Base-by-base conservation (phyloP, 73 alveolate genomes). In the Halteria grandinella region DNA sequence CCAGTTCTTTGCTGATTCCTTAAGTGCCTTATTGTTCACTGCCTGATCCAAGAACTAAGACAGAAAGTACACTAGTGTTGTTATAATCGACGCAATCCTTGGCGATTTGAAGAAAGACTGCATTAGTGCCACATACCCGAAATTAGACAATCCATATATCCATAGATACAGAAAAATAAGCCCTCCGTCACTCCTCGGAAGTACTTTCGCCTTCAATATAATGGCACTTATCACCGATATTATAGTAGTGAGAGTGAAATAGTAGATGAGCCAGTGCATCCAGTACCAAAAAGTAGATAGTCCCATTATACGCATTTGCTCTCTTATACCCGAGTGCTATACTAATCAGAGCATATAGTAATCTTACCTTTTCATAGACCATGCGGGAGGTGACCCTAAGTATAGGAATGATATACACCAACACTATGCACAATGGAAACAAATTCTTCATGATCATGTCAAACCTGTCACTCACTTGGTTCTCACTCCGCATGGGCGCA, bases 221-320 rank as follows among this genome's bases (percentile, higher is more conserved):
- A 29, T 49, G 12, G 95, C 84, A 12, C 69, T 57, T 15, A 79
- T 18, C 2, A 73, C 25, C 14, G 94, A 48, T 14, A 71, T 47
- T 33, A 87, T 55, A 7, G 84, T 47, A 48, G 77, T 84, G 7
- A 83, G 80, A 23, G 71, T 33, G 1, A 31, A 18, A 32, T 70
- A 50, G 44, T 45, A 70, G 37, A 52, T 27, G 17, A 70, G 39
- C 84, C 84, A 70, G 8, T 55, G 27, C 14, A 87, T 55, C 64
- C 69, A 79, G 77, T 87, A 87, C 62, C 62, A 47, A 3, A 82
- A 49, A 28, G 79, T 91, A 18, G 81, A 79, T 51, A 87, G 44
- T 15, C 94, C 94, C 94, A 87, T 87, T 64, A 87, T 87, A 43
- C 76, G 79, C 94, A 87, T 87, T 6, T 69, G 76, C 66, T 87